Evolutionary conservation across 1,284 basidiomycete genomes (phyloP).

Genomic region (Cutaneotrichosporon sp.): DNA sequence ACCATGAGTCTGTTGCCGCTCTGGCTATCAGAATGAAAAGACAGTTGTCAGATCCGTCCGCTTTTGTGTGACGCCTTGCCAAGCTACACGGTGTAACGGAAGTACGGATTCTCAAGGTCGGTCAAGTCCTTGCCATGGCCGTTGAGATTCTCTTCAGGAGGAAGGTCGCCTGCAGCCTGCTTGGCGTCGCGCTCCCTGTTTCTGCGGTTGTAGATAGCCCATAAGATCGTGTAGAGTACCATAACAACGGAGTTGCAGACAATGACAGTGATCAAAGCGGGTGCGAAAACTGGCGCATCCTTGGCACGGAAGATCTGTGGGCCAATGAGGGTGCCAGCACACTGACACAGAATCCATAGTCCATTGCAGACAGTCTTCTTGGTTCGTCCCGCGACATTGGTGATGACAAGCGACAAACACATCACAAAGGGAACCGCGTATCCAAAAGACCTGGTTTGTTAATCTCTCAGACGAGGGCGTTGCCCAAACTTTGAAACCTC

Average conservation of each 20-base stretch:
- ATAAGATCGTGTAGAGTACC: not conserved
- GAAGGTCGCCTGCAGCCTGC: not conserved
- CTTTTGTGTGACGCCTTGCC: no score
- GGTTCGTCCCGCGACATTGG: slow-evolving; percentile 21
- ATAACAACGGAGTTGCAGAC: not conserved
- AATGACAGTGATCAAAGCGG: slow-evolving; percentile 2
- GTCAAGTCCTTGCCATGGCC: slow-evolving; percentile 4
- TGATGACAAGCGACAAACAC: not conserved
- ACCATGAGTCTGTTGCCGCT: no score
- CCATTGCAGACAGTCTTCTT: slow-evolving; percentile 20
- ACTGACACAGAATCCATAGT: slow-evolving; percentile 10
- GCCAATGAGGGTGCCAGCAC: slow-evolving; percentile 13
- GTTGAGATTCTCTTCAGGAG: not conserved
- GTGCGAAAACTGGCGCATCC: slow-evolving; percentile 1
- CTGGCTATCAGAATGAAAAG: no score
- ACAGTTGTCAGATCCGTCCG: no score
- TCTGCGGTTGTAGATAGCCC: not conserved
- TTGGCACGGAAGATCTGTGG: slow-evolving; percentile 10
- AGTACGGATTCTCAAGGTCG: slow-evolving; percentile 9
- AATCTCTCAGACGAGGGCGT: no score
- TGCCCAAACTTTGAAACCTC: no score
- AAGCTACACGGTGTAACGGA: slow-evolving; percentile 6
- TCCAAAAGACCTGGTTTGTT: no score
- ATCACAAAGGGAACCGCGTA: no score
- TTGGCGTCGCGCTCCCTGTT: not conserved